phyloP scores from a whole-genome alignment of 1,284 basidiomycete genomes.

The Ganoderma leucocontextum region DNA sequence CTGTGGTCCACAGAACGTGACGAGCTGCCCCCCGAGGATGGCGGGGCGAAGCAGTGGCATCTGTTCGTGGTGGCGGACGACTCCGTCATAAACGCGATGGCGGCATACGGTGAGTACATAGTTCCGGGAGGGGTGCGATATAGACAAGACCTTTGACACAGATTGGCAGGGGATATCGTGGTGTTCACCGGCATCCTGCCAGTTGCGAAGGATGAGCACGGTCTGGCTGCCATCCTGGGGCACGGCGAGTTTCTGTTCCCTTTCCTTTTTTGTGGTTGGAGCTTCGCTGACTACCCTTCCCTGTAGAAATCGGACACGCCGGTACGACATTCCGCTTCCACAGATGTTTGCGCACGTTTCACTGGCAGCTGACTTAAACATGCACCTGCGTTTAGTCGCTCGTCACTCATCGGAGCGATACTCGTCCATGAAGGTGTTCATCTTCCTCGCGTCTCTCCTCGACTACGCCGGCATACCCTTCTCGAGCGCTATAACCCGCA shows the following conservation, averaged over 20 bases:
- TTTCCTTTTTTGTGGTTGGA: neutral
- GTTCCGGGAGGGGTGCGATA: neutral
- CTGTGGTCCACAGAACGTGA: slow-evolving; percentile 27
- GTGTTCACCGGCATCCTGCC: slow-evolving; percentile 93
- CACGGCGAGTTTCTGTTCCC: slow-evolving; percentile 67
- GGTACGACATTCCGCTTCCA: slow-evolving; percentile 46
- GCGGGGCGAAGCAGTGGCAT: slow-evolving; percentile 64
- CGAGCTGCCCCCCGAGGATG: slow-evolving; percentile 36
- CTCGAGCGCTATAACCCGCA: slow-evolving; percentile 53
- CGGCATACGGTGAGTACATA: slow-evolving; percentile 66
- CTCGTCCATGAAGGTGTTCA: slow-evolving; percentile 65
- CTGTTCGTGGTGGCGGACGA: slow-evolving; percentile 85
- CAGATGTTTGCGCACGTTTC: neutral
- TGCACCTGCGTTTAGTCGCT: slow-evolving; percentile 57
- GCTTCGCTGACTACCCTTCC: neutral
- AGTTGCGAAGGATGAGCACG: slow-evolving; percentile 80
- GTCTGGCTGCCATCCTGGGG: slow-evolving; percentile 86
- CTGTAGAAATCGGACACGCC: slow-evolving; percentile 86
- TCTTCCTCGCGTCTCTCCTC: slow-evolving; percentile 58
- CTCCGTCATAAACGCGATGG: slow-evolving; percentile 83
- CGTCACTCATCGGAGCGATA: slow-evolving; percentile 80
- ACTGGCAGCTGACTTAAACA: neutral
- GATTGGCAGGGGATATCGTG: slow-evolving; percentile 71
- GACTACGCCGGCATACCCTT: slow-evolving; percentile 61
- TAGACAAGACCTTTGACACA: neutral